phyloP scores from a whole-genome alignment of 2,329 filamentous ascomycete genomes.

The Fusarium sp. region DNA sequence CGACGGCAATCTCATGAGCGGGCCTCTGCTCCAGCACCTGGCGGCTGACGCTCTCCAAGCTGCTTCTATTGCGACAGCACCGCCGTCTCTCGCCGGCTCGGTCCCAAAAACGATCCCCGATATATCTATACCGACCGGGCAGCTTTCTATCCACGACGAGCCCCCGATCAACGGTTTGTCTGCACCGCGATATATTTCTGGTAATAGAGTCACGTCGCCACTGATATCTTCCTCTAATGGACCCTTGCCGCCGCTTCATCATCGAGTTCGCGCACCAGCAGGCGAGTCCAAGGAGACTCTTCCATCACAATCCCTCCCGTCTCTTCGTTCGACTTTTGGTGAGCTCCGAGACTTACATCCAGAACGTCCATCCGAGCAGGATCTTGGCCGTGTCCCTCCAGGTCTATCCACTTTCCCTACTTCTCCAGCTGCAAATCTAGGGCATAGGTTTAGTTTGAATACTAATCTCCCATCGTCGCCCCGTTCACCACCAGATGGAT shows the following conservation, averaged over 20 bases:
- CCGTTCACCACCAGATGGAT: slow-evolving; percentile 58
- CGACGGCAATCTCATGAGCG: slow-evolving; percentile 30
- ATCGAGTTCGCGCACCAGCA: slow-evolving; percentile 48
- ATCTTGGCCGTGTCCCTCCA: slow-evolving; percentile 37
- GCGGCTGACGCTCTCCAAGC: slow-evolving; percentile 46
- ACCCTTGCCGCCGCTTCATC: slow-evolving; percentile 50
- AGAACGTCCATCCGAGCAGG: slow-evolving; percentile 46
- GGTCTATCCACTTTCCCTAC: slow-evolving; percentile 42
- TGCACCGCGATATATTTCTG: slow-evolving; percentile 13
- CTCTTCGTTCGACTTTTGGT: slow-evolving; percentile 49
- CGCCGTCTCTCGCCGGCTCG: slow-evolving; percentile 11
- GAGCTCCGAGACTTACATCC: slow-evolving; percentile 45
- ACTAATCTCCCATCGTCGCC: slow-evolving; percentile 53
- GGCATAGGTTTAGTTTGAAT: slow-evolving; percentile 43
- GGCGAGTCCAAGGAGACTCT: slow-evolving; percentile 48
- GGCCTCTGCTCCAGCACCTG: slow-evolving; percentile 42
- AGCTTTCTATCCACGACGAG: slow-evolving; percentile 48
- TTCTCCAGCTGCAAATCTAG: slow-evolving; percentile 45
- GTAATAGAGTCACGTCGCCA: slow-evolving; percentile 32
- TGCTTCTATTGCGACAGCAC: slow-evolving; percentile 22
- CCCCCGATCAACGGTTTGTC: slow-evolving; percentile 11
- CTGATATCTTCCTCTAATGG: slow-evolving; percentile 37
- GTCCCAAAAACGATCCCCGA: slow-evolving; percentile 37
- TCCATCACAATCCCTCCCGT: slow-evolving; percentile 51
- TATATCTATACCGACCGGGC: slow-evolving; percentile 43